Conservation (phyloP, 2,329 filamentous ascomycete species). For the Bisporella sp. region DNA sequence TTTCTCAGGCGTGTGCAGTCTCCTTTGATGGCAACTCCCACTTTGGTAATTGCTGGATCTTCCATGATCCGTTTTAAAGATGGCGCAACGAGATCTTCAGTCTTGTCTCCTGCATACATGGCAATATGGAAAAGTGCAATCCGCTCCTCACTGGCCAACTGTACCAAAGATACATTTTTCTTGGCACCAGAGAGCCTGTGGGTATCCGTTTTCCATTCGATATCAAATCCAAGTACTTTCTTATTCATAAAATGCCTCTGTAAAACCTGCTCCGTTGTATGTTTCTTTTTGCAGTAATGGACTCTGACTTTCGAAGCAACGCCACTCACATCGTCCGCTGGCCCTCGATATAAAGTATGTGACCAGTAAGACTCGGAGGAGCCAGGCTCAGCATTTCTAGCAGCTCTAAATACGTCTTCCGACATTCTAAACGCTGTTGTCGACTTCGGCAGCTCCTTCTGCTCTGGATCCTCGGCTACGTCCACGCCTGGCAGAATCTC, state of each 20-base stretch:
- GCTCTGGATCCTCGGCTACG: slow-evolving; percentile 13
- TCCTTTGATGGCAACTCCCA: slow-evolving; percentile 68
- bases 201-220: slow-evolving; percentile 69
- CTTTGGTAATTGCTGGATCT: slow-evolving; percentile 61
- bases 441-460: slow-evolving; percentile 30
- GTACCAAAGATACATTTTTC: slow-evolving; percentile 72
- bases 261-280: slow-evolving; percentile 60
- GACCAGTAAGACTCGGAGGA: slow-evolving; percentile 56
- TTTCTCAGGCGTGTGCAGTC: slow-evolving; percentile 63
- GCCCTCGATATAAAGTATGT: slow-evolving; percentile 57
- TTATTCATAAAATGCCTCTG: slow-evolving; percentile 60
- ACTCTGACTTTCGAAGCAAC: slow-evolving; percentile 52
- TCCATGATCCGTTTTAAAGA: slow-evolving; percentile 67
- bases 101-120: slow-evolving; percentile 40
- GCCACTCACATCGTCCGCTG: slow-evolving; percentile 24
- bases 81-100: slow-evolving; percentile 57
- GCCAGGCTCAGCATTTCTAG: slow-evolving; percentile 38
- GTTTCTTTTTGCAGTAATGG: slow-evolving; percentile 67
- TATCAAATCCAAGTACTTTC: slow-evolving; percentile 74
- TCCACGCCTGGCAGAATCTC: not conserved
- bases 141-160: slow-evolving; percentile 69
- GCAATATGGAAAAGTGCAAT: slow-evolving; percentile 81
- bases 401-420: slow-evolving; percentile 38
- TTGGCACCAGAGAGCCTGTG: slow-evolving; percentile 43
- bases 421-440: slow-evolving; percentile 40